Conservation (phyloP, 2,329 filamentous ascomycete species). For the Pseudogymnoascus pannorum region DNA sequence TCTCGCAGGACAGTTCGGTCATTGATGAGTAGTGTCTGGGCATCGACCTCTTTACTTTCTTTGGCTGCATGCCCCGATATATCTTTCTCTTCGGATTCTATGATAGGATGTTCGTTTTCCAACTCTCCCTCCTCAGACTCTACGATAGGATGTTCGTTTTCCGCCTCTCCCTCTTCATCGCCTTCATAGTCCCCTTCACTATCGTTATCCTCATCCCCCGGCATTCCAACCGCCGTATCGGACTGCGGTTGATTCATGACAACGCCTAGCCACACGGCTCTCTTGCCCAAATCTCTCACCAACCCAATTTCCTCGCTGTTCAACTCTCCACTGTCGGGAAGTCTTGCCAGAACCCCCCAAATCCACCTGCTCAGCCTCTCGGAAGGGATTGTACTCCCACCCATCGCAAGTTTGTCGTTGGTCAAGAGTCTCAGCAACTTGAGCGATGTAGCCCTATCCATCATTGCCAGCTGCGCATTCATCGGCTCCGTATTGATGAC, state of each 20-base stretch:
- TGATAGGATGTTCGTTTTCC: not conserved
- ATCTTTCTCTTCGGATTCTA: conserved; percentile 15
- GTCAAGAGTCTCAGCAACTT: conserved; percentile 54
- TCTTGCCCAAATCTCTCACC: conserved; percentile 72
- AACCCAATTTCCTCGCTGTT: conserved; percentile 67
- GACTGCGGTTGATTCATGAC: conserved; percentile 26
- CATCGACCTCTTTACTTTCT: conserved; percentile 13
- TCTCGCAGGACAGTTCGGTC: too few species aligned
- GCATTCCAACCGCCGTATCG: conserved; percentile 32
- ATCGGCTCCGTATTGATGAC: conserved; percentile 48
- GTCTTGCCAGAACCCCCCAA: conserved; percentile 71
- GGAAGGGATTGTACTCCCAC: conserved; percentile 38
- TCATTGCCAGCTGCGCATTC: conserved; percentile 52
- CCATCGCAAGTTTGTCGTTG: conserved; percentile 30
- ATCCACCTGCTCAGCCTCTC: conserved; percentile 66
- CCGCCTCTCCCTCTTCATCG: conserved; percentile 1
- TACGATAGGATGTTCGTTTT: not conserved
- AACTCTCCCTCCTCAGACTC: conserved; percentile 15
- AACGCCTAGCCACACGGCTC: conserved; percentile 51
- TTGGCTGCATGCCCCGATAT: conserved; percentile 22
- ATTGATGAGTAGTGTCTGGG: not conserved
- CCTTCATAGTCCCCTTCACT: not conserved
- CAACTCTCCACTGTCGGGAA: conserved; percentile 68
- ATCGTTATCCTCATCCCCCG: conserved; percentile 34
- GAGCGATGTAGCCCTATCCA: conserved; percentile 61